A percentile compares a stretch with the other conserved stretches of the same genome.
phyloP scores from a whole-genome alignment of 805 yeast genomes.

The Candida yuanshanica region DNA sequence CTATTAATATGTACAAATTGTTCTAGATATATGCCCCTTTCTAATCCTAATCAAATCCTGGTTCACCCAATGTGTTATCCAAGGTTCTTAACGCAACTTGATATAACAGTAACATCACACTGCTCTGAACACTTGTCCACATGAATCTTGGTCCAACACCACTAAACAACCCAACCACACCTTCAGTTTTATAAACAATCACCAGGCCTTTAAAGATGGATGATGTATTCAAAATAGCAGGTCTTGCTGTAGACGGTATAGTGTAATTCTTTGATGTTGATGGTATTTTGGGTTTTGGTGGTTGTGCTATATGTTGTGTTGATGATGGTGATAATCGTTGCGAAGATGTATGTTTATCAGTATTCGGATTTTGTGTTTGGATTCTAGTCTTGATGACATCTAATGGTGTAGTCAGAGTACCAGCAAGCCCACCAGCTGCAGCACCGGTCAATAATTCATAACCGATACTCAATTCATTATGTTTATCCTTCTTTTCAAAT shows the following conservation, averaged over 20 bases:
- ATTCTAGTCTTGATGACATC: slow-evolving; percentile 90
- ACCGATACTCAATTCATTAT: slow-evolving; percentile 45
- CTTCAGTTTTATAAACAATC: slow-evolving; percentile 65
- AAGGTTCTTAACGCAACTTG: slow-evolving; percentile 61
- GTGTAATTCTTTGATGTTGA: slow-evolving; percentile 27
- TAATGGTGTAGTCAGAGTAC: slow-evolving; percentile 80
- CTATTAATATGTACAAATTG: slow-evolving; percentile 1
- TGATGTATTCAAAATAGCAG: slow-evolving; percentile 26
- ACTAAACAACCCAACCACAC: slow-evolving; percentile 71
- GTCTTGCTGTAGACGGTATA: slow-evolving; percentile 13
- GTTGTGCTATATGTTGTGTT: slow-evolving; percentile 11
- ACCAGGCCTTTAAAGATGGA: slow-evolving; percentile 48
- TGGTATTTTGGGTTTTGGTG: slow-evolving; percentile 4
- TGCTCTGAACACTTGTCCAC: slow-evolving; percentile 95
- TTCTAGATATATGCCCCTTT: neutral
- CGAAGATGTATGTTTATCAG: slow-evolving; percentile 1
- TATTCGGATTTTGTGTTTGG: slow-evolving; percentile 69
- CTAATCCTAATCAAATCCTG: neutral
- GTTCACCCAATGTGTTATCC: slow-evolving; percentile 14
- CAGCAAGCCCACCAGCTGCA: slow-evolving; percentile 92
- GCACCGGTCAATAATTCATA: slow-evolving; percentile 86
- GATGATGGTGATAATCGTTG: slow-evolving; percentile 2
- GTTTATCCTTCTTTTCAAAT: slow-evolving; percentile 15
- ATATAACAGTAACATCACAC: slow-evolving; percentile 85
- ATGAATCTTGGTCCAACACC: slow-evolving; percentile 96